Evolutionary conservation across 192 early-diverging fungal species (phyloP), one percentile per base, ranked within the genome.

Genomic region (Coemansia sp.): DNA sequence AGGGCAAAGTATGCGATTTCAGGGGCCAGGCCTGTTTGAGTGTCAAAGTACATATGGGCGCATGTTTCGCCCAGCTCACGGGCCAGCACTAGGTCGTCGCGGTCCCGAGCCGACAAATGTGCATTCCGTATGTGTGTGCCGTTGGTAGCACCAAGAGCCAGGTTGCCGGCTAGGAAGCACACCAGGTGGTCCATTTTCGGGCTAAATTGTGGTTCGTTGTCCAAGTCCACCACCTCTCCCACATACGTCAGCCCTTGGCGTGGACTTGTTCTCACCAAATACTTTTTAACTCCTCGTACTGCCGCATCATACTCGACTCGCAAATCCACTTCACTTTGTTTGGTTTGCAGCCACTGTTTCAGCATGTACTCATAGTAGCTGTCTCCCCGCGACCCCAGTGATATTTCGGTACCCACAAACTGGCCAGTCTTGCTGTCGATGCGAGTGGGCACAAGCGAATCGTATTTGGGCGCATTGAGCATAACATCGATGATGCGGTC

Each of bases 331-430:
- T 94, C 90, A 10, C 82, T 85, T 47, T 87, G 76, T 32, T 84
- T 73, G 0, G 93, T 93, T 59, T 91, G 89, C n/a, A 96, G 72
- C 62, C 88, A 94, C 72, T 95, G 93, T 69, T 98, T 98, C 17
- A 90, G 87, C 48, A 96, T 79, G 65, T 98, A 98, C 79, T 98
- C 93, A 76, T 98, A 98, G 66, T 96, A 98, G 57, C 90, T 92
- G 59, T 98, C 96, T 21, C 93, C 93, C 17, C 66, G 62, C 19
- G 64, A 77, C 10, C 72, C 81, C 29, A 79, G 47, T 1, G 70
- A 67, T 9, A 70, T 70, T 6, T 65, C 59, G 9, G 52, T 55
- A 6, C 65, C 65, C 0, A 69, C 35, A 23, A 75, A 75, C 37
- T 29, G 22, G 11, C 50, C 62, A 2, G 48, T 69, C 2, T 9